A percentile compares a stretch with the other conserved stretches of the same genome.
These are phyloP conservation scores for Lactifluus hygrophoroides DNA, from an alignment of 768 basidiomycete species.

Conservation along the genomic window DNA sequence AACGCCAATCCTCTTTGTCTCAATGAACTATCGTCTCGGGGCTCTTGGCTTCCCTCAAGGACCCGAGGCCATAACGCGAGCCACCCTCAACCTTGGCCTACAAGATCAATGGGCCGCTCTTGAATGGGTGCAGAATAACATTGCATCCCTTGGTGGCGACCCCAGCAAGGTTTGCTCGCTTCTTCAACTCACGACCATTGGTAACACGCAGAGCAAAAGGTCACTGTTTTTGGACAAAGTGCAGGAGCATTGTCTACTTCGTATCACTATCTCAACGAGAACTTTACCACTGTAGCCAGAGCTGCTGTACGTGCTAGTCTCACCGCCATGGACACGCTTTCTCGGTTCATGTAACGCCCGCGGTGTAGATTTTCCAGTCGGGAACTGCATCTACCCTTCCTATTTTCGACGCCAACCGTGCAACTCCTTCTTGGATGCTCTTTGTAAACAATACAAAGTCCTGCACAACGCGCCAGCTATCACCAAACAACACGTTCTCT, in stretches of 20 bases:
- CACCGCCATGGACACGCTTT: background rate
- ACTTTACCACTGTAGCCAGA: constrained; percentile 22
- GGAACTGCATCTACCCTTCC: constrained; percentile 29
- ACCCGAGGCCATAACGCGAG: constrained; percentile 31
- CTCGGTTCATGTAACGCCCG: background rate
- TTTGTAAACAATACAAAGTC: constrained; percentile 32
- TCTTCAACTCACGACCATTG: background rate
- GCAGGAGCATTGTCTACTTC: constrained; percentile 33
- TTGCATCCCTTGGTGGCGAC: constrained; percentile 28
- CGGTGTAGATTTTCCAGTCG: constrained; percentile 36
- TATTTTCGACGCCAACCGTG: constrained; percentile 27
- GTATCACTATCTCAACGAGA: constrained; percentile 26
- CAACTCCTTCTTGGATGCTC: constrained; percentile 31
- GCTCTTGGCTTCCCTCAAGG: constrained; percentile 42
- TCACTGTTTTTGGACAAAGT: constrained; percentile 33
- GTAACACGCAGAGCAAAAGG: constrained; percentile 16
- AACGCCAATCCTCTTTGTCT: constrained; percentile 36
- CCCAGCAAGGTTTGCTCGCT: constrained; percentile 14
- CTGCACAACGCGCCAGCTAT: constrained; percentile 24
- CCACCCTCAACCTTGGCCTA: constrained; percentile 38
- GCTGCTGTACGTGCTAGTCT: constrained; percentile 19
- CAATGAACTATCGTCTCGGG: constrained; percentile 43
- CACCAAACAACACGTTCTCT: constrained; percentile 28
- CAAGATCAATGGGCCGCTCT: constrained; percentile 33
- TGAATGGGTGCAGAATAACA: constrained; percentile 26